Base-by-base conservation (phyloP, 2,329 filamentous ascomycete genomes). In the Ustulina deusta region DNA sequence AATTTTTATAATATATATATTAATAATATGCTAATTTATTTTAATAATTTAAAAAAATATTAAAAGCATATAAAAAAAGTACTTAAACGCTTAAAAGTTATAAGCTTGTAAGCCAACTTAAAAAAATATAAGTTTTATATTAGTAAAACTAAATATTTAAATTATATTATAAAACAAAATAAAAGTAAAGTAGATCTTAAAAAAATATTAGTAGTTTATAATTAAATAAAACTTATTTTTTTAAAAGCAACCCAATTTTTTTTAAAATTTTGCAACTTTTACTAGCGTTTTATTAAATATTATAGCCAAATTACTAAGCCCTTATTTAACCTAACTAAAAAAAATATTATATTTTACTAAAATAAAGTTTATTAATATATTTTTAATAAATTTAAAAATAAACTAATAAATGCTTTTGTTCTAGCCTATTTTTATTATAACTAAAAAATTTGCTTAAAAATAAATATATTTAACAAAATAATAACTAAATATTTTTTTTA, bases 41-140 rank as follows among this genome's bases (percentile, higher is more conserved):
- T 42, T n/a, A 42, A 42, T 42, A 42, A 42, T 20, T 42, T 42
- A n/a, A n/a, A 42, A 42, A 42, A 42, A 17, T 42, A 42, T 42
- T 17, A 42, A 42, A 42, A 17, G 6, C 17, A 42, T 42, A 42
- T 36, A 5, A 36, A 36, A 36, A 36, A 36, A 11, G 13, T 36
- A 7, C 13, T 36, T 36, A 36, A 36, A 10, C 10, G 34, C 7
- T 11, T 36, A 36, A 36, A 36, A 36, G 15, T 17, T 27, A 22
- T 22, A 2, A 27, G 22, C 6, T 48, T 25, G 25, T 27, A 48
- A 48, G 3, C 15, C 11, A 27, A 48, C 44, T 27, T 48, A 48
- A 48, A 48, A 48, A 48, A 48, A 48, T 25, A 48, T 27, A 48
- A 48, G 11, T 48, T 27, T 25, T 27, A 48, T 48, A 44, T 44